Conservation (phyloP, 2,329 filamentous ascomycete genomes). For the Trichoderma arundinaceum region DNA sequence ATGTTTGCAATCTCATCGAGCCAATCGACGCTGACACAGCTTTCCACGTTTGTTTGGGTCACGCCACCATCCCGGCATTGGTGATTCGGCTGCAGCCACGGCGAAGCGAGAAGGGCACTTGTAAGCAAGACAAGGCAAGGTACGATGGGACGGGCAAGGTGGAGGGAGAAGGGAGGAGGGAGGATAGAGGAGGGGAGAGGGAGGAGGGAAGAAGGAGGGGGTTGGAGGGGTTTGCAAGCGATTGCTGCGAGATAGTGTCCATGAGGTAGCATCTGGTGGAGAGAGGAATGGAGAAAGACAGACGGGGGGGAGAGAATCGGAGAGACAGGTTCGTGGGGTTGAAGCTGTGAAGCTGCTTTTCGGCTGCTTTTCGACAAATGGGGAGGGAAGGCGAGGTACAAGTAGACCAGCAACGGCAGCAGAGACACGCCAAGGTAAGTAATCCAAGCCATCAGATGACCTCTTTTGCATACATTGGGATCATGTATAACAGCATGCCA, state of each 20-base stretch:
- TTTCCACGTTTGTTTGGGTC: conserved; percentile 20
- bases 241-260: too few relatives aligned
- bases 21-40: conserved; percentile 13
- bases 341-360: too few relatives aligned
- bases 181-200: not conserved
- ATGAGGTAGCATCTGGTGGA: too few relatives aligned
- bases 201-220: not conserved
- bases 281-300: too few relatives aligned
- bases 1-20: not conserved
- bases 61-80: conserved; percentile 29
- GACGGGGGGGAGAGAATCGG: too few relatives aligned
- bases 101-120: not conserved
- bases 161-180: not conserved
- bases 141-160: not conserved
- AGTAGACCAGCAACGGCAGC: not conserved
- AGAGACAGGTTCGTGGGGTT: too few relatives aligned
- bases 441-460: conserved; percentile 5
- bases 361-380: not conserved
- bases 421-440: not conserved
- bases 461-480: not conserved
- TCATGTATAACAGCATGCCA: not conserved
- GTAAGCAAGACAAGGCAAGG: not conserved
- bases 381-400: not conserved
- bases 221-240: too few relatives aligned
- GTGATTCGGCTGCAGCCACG: conserved; percentile 16